Conservation (phyloP, 257 asterid species). For the Vinca minor region DNA sequence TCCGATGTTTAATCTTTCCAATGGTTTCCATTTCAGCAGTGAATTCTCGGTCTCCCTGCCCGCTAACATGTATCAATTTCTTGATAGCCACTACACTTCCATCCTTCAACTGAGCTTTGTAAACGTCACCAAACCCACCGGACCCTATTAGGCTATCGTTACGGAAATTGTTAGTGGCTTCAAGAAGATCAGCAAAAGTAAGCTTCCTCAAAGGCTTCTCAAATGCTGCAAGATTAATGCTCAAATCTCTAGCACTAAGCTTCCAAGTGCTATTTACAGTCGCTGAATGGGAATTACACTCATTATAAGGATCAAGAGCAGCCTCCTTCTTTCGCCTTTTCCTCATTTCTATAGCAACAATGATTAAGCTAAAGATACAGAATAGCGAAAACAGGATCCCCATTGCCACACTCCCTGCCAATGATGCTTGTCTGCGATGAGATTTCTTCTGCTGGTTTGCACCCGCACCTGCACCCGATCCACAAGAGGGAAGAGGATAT, state of each 20-base stretch:
- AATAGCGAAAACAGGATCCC: slow-evolving; percentile 72
- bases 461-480: slow-evolving; percentile 19
- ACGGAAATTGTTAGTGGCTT: slow-evolving; percentile 80
- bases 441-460: slow-evolving; percentile 40
- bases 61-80: slow-evolving; percentile 73
- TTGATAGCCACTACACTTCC: slow-evolving; percentile 82
- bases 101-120: slow-evolving; percentile 74
- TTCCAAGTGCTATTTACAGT: slow-evolving; percentile 63
- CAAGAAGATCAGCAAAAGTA: slow-evolving; percentile 84
- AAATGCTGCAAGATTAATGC: slow-evolving; percentile 68
- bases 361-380: slow-evolving; percentile 66
- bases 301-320: slow-evolving; percentile 68
- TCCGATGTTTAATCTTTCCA: slow-evolving; percentile 80
- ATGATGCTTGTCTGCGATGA: slow-evolving; percentile 53
- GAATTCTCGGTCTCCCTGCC: slow-evolving; percentile 91
- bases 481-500: slow-evolving; percentile 61
- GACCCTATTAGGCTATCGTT: slow-evolving; percentile 68
- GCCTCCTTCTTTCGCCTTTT: slow-evolving; percentile 76
- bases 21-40: slow-evolving; percentile 97
- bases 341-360: slow-evolving; percentile 57
- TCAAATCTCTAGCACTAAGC: slow-evolving; percentile 58
- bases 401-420: slow-evolving; percentile 81
- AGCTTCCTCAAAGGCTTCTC: slow-evolving; percentile 83
- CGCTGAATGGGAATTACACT: slow-evolving; percentile 56
- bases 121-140: slow-evolving; percentile 95